phyloP scores from a whole-genome alignment of 2,329 filamentous ascomycete genomes.

The Phialophora tarda region DNA sequence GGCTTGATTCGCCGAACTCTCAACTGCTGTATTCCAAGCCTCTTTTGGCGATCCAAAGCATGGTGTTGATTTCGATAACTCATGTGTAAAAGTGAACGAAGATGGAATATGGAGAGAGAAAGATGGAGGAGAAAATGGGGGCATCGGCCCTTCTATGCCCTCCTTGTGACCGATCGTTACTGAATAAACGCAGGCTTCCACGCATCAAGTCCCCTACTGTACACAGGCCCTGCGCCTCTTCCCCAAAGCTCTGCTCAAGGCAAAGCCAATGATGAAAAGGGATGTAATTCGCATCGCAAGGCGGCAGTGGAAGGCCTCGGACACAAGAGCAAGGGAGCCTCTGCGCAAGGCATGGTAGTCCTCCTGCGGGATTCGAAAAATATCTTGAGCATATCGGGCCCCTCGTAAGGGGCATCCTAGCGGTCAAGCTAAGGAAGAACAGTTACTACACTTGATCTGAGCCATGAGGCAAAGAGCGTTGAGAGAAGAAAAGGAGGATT shows the following conservation, averaged over 20 bases:
- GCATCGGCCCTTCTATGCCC: too few species aligned
- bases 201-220: too few species aligned
- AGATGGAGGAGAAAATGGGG: too few species aligned
- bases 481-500: background rate
- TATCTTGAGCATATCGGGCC: slow-evolving; percentile 48
- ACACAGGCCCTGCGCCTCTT: slow-evolving; percentile 43
- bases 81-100: too few species aligned
- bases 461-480: slow-evolving; percentile 46
- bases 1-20: too few species aligned
- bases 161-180: background rate
- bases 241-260: slow-evolving; percentile 45
- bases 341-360: slow-evolving; percentile 72
- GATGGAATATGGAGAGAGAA: too few species aligned
- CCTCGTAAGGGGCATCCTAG: slow-evolving; percentile 70
- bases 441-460: slow-evolving; percentile 93
- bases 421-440: slow-evolving; percentile 96
- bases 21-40: too few species aligned
- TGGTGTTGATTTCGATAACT: too few species aligned
- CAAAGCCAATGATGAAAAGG: slow-evolving; percentile 66
- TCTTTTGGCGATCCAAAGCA: too few species aligned
- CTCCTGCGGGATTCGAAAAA: slow-evolving; percentile 64
- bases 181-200: background rate
- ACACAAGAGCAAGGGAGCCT: slow-evolving; percentile 65
- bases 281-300: slow-evolving; percentile 67
- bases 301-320: slow-evolving; percentile 76